Conservation (phyloP, 805 yeast genomes). For the Ogataea populi-albae region DNA sequence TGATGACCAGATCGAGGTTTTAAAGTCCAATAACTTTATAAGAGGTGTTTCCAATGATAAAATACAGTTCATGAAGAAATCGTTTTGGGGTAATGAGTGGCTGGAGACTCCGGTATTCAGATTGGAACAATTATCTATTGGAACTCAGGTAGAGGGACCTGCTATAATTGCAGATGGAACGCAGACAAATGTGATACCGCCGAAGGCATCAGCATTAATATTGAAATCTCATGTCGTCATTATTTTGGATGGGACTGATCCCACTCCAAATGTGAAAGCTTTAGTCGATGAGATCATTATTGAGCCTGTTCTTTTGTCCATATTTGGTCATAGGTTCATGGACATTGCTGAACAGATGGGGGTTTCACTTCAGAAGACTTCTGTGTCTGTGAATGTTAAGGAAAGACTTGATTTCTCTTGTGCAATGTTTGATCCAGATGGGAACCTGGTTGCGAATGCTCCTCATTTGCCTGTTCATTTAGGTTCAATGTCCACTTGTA, state of each 20-base stretch:
- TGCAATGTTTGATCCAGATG: conserved; percentile 73
- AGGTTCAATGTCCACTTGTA: conserved; percentile 83
- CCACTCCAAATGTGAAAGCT: conserved; percentile 13
- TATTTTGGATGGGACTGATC: conserved; percentile 15
- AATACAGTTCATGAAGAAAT: conserved; percentile 38
- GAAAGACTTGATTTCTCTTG: conserved; percentile 83
- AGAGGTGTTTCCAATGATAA: conserved; percentile 26
- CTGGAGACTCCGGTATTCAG: conserved; percentile 52
- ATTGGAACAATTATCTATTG: conserved; percentile 51
- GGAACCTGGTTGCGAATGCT: conserved; percentile 83
- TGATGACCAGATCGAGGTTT: conserved; percentile 51
- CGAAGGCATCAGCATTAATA: conserved; percentile 53
- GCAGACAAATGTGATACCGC: conserved; percentile 74
- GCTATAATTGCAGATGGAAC: conserved; percentile 77
- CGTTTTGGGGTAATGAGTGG: conserved; percentile 57
- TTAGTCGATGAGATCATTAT: conserved; percentile 29
- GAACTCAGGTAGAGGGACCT: conserved; percentile 62
- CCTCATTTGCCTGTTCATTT: conserved; percentile 87
- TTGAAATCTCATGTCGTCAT: conserved; percentile 63
- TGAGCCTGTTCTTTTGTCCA: conserved; percentile 72
- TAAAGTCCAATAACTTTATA: conserved; percentile 22
- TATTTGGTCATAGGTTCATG: conserved; percentile 83
- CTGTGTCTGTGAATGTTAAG: conserved; percentile 80
- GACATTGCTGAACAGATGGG: conserved; percentile 93
- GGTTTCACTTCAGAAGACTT: conserved; percentile 69